Evolutionary conservation across 2,329 filamentous ascomycete genomes (phyloP), one percentile per base, ranked within the genome.

Genomic region (Fusarium sp.): DNA sequence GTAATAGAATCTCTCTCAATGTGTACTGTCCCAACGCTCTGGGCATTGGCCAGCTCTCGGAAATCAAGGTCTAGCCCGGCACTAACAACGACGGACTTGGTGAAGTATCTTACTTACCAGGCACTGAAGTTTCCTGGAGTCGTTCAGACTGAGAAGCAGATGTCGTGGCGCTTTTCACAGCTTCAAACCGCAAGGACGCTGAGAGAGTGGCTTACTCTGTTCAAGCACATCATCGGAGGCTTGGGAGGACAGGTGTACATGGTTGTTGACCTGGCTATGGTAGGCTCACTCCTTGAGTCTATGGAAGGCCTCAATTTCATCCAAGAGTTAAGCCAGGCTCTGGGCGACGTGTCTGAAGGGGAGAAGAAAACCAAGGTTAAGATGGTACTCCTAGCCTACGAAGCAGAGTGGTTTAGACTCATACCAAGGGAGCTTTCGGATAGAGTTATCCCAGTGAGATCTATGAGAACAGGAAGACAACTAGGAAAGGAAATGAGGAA

Each of bases 31-130:
- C 54, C 66, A 5, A 34, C 23, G 9, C 14, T 73, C 10, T 73
- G 71, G 71, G 62, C 48, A 1, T 25, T 73, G 10, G 5, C 14
- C 1, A 54, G 54, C 5, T 18, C 45, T 1, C 48, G 0, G 8
- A 64, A 10, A 18, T 13, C 39, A 2, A 60, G 18, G 18, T 3
- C 37, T 0, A 27, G 34, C 34, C 35, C 62, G 3, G 32, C 25
- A 4, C 5, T 66, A 3, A 56, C 27, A 3, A 56, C 43, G 0
- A 34, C 27, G 3, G 66, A 72, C 4, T 7, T 73, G 1, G 8
- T 70, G 20, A 72, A 62, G 3, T 72, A 70, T 1, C 41, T 73
- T 0, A 59, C 58, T 6, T 72, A 45, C 30, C 71, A 73, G n/a
- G 62, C 61, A 0, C 0, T 73, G 1, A 48, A 20, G 5, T 18